phyloP scores from a whole-genome alignment of 2,329 filamentous ascomycete genomes.

The Dactylonectria macrodidyma region DNA sequence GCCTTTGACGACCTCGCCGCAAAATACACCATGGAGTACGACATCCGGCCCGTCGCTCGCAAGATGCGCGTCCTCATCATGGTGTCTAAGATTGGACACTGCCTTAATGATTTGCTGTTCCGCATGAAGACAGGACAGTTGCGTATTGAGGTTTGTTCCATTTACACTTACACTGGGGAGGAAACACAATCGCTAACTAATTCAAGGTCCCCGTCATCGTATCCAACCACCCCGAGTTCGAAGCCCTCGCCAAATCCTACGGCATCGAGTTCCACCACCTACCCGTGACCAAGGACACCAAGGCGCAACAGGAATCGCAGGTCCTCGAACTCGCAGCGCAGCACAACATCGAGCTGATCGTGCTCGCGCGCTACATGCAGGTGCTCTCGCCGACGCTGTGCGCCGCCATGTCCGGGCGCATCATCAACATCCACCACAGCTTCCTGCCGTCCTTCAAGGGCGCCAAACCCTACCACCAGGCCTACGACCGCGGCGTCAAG shows the following conservation, averaged over 20 bases:
- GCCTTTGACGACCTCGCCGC: slow-evolving; percentile 74
- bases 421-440: slow-evolving; percentile 94
- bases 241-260: slow-evolving; percentile 78
- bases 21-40: slow-evolving; percentile 78
- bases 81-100: slow-evolving; percentile 92
- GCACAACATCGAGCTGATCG: slow-evolving; percentile 82
- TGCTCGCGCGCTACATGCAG: slow-evolving; percentile 91
- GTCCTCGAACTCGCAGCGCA: slow-evolving; percentile 79
- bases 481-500: slow-evolving; percentile 88
- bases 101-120: slow-evolving; percentile 87
- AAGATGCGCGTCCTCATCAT: slow-evolving; percentile 88
- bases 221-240: slow-evolving; percentile 85
- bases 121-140: slow-evolving; percentile 82
- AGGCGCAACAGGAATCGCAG: slow-evolving; percentile 78
- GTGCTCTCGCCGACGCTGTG: slow-evolving; percentile 83
- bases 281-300: slow-evolving; percentile 84
- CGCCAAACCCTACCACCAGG: slow-evolving; percentile 90
- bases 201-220: slow-evolving; percentile 78
- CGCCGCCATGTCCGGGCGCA: slow-evolving; percentile 84
- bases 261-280: slow-evolving; percentile 86
- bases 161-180: neutral
- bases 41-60: slow-evolving; percentile 76
- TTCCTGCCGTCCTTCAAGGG: slow-evolving; percentile 92
- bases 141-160: slow-evolving; percentile 69
- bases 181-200: neutral